A percentile compares a stretch with the other conserved stretches of the same genome.
These are phyloP conservation scores for Schwanniomyces vanrijiae DNA, from an alignment of 805 yeast genomes.

Conservation along the genomic window DNA sequence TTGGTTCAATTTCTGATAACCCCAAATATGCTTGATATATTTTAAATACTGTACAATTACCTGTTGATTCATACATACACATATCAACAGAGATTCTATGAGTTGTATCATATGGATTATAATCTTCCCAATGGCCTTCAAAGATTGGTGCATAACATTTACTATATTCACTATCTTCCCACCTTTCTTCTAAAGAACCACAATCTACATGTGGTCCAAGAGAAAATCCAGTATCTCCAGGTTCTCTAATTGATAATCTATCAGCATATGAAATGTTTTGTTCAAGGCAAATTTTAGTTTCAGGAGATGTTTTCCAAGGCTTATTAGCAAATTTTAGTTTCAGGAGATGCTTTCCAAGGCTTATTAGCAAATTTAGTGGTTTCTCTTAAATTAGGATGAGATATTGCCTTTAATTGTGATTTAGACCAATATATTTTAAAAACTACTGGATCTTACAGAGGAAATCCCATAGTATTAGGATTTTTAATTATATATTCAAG, in stretches of 20 bases:
- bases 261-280: too few species aligned
- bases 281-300: slow-evolving; percentile 25
- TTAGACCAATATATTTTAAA: slow-evolving; percentile 41
- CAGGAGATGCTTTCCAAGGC: slow-evolving; percentile 27
- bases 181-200: slow-evolving; percentile 46
- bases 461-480: slow-evolving; percentile 26
- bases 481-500: slow-evolving; percentile 23
- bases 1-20: slow-evolving; percentile 33
- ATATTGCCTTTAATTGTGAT: slow-evolving; percentile 37
- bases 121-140: slow-evolving; percentile 42
- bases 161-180: slow-evolving; percentile 44
- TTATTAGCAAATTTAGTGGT: slow-evolving; percentile 23
- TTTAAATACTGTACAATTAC: slow-evolving; percentile 31
- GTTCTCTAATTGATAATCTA: slow-evolving; percentile 38
- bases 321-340: slow-evolving; percentile 19
- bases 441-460: slow-evolving; percentile 20
- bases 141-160: slow-evolving; percentile 34
- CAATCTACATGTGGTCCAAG: slow-evolving; percentile 42
- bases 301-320: slow-evolving; percentile 27
- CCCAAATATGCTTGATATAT: slow-evolving; percentile 48
- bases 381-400: slow-evolving; percentile 32
- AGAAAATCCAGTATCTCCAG: slow-evolving; percentile 29
- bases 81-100: slow-evolving; percentile 31
- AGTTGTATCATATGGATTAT: slow-evolving; percentile 39
- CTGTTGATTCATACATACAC: slow-evolving; percentile 25